Percentiles rank a stretch among this genome's conserved stretches.
phyloP scores from a whole-genome alignment of 805 yeast genomes.

The Kuraishia ogatae region DNA sequence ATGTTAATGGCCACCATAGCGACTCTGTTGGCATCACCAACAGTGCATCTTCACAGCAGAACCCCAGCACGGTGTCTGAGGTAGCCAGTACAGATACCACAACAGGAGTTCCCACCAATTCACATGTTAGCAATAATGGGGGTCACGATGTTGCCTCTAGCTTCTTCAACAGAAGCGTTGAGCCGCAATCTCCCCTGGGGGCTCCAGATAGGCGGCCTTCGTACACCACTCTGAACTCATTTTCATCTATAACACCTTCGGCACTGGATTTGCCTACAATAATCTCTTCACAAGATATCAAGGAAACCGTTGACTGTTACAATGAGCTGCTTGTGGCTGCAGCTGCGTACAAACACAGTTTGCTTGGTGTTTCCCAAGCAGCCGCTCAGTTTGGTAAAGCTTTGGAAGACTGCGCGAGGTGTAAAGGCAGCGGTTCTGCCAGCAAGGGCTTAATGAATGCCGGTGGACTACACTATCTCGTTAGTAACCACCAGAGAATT shows the following conservation, averaged over 20 bases:
- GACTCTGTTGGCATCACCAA: conserved; percentile 3
- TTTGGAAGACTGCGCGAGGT: conserved; percentile 52
- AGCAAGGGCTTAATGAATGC: conserved; percentile 62
- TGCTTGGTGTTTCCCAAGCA: conserved; percentile 41
- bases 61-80: not conserved
- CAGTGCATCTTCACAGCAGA: conserved; percentile 1
- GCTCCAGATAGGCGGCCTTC: conserved; percentile 8
- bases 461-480: conserved; percentile 68
- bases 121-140: not conserved
- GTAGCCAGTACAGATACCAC: not conserved
- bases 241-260: conserved; percentile 41
- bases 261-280: conserved; percentile 52
- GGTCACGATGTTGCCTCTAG: not conserved
- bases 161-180: not conserved
- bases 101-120: not conserved
- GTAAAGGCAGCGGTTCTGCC: conserved; percentile 51
- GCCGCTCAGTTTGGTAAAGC: conserved; percentile 68
- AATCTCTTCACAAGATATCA: conserved; percentile 52
- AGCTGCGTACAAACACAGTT: conserved; percentile 33
- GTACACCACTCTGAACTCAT: conserved; percentile 28
- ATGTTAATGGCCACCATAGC: conserved; percentile 26
- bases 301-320: conserved; percentile 38
- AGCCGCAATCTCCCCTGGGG: conserved; percentile 6
- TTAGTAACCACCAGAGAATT: conserved; percentile 71
- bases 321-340: conserved; percentile 39